Evolutionary conservation across 2,329 filamentous ascomycete genomes (phyloP), one percentile per base, ranked within the genome.

Genomic region (Cercospora zeina): DNA sequence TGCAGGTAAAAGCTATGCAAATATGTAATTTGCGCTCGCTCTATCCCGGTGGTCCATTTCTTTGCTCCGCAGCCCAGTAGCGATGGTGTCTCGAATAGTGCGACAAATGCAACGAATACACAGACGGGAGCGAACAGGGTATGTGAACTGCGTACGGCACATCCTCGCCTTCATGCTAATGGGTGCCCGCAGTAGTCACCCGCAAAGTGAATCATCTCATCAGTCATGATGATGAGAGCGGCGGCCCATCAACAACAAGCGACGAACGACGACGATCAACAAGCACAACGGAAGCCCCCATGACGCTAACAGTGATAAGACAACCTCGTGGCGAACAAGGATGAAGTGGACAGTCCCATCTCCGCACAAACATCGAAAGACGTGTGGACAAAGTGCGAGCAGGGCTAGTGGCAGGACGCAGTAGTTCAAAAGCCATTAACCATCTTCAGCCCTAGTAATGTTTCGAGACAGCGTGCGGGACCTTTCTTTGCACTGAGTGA

Each of bases 361-460:
- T 49, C 42, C 31, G 11, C 4, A 7, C 36, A 7, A 45, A 56
- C 34, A 24, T 11, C 19, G 36, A 45, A 45, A 45, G 36, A 45
- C 49, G 55, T 58, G 14, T 58, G 55, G 55, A 58, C 55, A 16
- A 3, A 39, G 24, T 34, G 30, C 39, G 19, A 19, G 55, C 30
- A 49, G 55, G 19, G 21, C 55, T 58, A 58, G 55, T 58, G 55
- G 55, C 42, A 58, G 37, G 55, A 49, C 55, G 42, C 55, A 47
- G 37, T 58, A 58, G 55, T 58, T 34, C 42, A 39, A 13, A 49
- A 47, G 37, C 37, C 55, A 24, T 57, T 54, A 39, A 50, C 55
- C 55, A 58, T 34, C 39, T 58, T 58, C 55, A 58, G 55, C 55
- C 37, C 45, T 58, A 58, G 55, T 36, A 19, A 14, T n/a, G 39